A percentile compares a stretch with the other conserved stretches of the same genome.
These are phyloP conservation scores for Ceratocystis lukuohia DNA, from an alignment of 2,329 filamentous ascomycete species.

Conservation along the genomic window DNA sequence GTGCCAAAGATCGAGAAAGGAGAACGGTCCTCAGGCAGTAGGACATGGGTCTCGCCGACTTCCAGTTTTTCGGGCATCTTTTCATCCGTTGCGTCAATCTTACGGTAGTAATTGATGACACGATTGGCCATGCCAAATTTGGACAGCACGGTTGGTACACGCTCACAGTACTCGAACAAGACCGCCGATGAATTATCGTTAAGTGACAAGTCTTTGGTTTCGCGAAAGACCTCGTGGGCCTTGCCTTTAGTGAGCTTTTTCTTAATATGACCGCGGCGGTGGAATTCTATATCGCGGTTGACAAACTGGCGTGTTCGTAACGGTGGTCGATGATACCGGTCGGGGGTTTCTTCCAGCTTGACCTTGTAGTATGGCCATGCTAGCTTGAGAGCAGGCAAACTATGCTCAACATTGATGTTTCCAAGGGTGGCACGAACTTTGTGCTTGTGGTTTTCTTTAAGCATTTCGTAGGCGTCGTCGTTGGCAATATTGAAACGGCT, in stretches of 20 bases:
- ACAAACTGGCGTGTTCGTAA: slow-evolving; percentile 57
- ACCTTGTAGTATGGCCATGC: slow-evolving; percentile 96
- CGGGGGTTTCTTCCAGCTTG: slow-evolving; percentile 60
- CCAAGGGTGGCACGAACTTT: slow-evolving; percentile 88
- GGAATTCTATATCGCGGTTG: slow-evolving; percentile 57
- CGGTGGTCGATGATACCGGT: slow-evolving; percentile 69
- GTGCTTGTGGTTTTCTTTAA: slow-evolving; percentile 94
- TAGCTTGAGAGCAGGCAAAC: slow-evolving; percentile 76
- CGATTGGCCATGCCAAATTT: slow-evolving; percentile 97
- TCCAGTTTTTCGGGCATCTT: slow-evolving; percentile 64
- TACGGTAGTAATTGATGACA: slow-evolving; percentile 92
- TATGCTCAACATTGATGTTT: slow-evolving; percentile 87
- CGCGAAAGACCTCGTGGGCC: slow-evolving; percentile 63
- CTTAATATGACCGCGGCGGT: slow-evolving; percentile 58
- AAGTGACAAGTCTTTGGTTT: slow-evolving; percentile 69
- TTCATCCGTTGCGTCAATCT: slow-evolving; percentile 60
- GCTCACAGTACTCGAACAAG: slow-evolving; percentile 90
- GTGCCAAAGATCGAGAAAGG: slow-evolving; percentile 92
- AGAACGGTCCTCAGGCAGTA: slow-evolving; percentile 87
- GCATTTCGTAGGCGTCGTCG: slow-evolving; percentile 84
- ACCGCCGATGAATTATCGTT: slow-evolving; percentile 80
- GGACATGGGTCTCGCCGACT: slow-evolving; percentile 74
- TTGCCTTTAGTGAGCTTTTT: slow-evolving; percentile 72
- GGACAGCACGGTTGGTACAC: slow-evolving; percentile 78
- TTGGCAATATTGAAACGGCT: slow-evolving; percentile 92